These are phyloP conservation scores for Hexamita inflata DNA, from an alignment of 208 protist genomes.

Conservation along the genomic window DNA sequence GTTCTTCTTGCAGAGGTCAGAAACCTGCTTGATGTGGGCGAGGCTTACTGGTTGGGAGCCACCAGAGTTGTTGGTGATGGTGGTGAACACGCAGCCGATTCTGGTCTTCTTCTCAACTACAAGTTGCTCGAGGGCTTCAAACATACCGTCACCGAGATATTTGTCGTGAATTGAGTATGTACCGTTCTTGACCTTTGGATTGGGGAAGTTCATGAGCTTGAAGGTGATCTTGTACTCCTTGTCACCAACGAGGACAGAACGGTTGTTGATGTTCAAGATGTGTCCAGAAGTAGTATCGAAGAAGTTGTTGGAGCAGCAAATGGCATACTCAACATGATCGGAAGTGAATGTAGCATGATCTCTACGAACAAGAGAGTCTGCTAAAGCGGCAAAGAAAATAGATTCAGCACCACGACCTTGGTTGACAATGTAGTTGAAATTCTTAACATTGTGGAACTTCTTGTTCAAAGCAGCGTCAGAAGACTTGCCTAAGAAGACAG, in stretches of 20 bases:
- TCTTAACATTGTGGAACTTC: background rate
- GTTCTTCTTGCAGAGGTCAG: constrained; percentile 26
- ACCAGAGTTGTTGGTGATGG: constrained; percentile 48
- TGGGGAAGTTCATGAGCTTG: background rate
- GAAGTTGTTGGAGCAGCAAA: background rate
- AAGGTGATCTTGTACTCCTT: background rate
- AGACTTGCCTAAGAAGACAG: background rate
- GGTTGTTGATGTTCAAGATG: background rate
- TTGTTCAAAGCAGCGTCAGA: background rate
- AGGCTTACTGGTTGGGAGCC: constrained; percentile 47
- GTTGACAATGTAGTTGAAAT: constrained; percentile 29
- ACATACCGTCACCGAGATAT: background rate
- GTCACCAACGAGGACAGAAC: background rate
- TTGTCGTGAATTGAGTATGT: background rate
- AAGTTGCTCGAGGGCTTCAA: background rate
- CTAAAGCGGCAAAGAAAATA: constrained; percentile 13
- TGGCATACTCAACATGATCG: background rate
- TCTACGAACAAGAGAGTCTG: background rate
- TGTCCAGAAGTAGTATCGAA: constrained; percentile 29
- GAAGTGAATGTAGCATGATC: background rate
- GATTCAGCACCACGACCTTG: constrained; percentile 31
- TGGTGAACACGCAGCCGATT: constrained; percentile 37
- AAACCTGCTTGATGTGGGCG: constrained; percentile 36
- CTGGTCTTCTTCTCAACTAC: background rate
- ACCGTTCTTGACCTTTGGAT: background rate